Base-by-base conservation (phyloP, 2,329 filamentous ascomycete genomes). In the Apiospora sp. region DNA sequence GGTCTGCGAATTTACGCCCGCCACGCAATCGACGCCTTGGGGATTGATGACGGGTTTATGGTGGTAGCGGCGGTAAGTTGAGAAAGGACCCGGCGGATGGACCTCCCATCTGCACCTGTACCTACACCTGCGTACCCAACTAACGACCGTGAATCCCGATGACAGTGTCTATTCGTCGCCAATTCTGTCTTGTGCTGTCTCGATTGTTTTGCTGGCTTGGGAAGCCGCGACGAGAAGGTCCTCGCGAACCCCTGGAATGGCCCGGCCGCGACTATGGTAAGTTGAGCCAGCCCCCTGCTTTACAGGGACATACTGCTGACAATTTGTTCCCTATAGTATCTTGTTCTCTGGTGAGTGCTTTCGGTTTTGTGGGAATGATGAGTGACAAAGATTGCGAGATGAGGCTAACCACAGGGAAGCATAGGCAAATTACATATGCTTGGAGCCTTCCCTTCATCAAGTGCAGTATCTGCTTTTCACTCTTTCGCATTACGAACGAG, bases 391-490 rank as follows among this genome's bases (percentile, higher is more conserved):
- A 37, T 37, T 37, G 37, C 1, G 37, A 37, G 37, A 7, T 6
- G 2, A 5, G 19, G 19, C 68, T 49, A 51, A 51, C n/a, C 1
- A 27, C 4, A 24, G 12, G 10, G 49, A 10, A 13, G 1, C 1
- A 24, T 27, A 51, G 58, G 61, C 64, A 71, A n/a, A 19, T 71
- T 24, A 51, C 64, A 6, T 68, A 71, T 27, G 64, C 44, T 27
- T 68, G 61, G 64, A 27, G 43, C 24, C 61, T 71, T 12, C 61
- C 48, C 22, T 71, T 68, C 48, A 71, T 71, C 24, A 71, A 71
- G 24, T 54, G 46, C 48, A 71, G 70, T 30, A 71, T 71, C 22
- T 71, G 64, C 54, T 51, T 68, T 12, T 51, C 70, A 14, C 46
- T 71, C 6, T 68, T 71, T 22, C 70, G 70, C 4, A 58, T 71